Evolutionary conservation across 345 rosid genomes (phyloP).

Genomic region (Boechera retrofracta): DNA sequence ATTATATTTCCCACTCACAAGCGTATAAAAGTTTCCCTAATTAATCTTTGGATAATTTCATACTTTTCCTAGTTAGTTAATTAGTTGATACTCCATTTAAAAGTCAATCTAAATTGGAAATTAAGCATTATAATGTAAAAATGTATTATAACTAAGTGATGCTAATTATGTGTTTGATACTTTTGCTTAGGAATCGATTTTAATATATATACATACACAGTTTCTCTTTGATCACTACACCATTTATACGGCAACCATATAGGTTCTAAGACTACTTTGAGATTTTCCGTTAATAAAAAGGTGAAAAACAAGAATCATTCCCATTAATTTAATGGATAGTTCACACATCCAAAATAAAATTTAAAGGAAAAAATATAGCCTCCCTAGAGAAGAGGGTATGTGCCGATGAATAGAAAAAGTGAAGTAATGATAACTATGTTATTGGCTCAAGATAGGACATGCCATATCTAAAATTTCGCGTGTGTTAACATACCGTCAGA

Average conservation of each 20-base stretch:
- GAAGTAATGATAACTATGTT: neutral
- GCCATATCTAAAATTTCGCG: neutral
- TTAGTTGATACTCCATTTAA: constrained; percentile 27
- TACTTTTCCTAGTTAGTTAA: constrained; percentile 15
- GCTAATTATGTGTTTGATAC: neutral
- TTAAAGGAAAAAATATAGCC: too few relatives aligned
- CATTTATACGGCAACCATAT: neutral
- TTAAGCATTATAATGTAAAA: neutral
- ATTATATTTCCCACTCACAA: constrained; percentile 29
- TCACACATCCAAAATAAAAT: too few relatives aligned
- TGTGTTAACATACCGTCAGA: neutral
- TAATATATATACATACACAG: neutral
- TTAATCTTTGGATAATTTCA: constrained; percentile 6
- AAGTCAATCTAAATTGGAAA: constrained; percentile 9
- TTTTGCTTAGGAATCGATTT: neutral
- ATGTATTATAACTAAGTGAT: neutral
- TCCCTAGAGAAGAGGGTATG: neutral
- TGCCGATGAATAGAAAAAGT: neutral
- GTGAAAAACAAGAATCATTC: too few relatives aligned
- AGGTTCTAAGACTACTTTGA: too few relatives aligned
- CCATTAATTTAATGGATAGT: too few relatives aligned
- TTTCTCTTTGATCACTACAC: neutral
- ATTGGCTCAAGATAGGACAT: constrained; percentile 3
- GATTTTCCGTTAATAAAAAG: too few relatives aligned
- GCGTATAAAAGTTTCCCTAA: constrained; percentile 14